Percentiles rank a stretch among this genome's conserved stretches.
Evolutionary conservation across 176 grass and related monocot genomes (phyloP).

Genomic region (Bonia amplexicaulis): DNA sequence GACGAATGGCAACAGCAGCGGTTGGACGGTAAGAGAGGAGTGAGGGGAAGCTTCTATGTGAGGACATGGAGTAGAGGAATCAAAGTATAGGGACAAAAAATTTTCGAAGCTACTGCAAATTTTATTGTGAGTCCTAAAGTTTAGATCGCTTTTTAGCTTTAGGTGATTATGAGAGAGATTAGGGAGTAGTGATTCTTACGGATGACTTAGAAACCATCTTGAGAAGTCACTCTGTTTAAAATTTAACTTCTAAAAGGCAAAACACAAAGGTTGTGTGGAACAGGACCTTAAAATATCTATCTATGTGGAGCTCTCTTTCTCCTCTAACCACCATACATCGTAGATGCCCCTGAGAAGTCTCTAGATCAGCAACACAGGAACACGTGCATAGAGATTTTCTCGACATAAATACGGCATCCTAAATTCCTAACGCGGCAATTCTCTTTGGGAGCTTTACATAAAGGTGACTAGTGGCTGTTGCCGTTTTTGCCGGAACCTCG

Average conservation of each 20-base stretch:
- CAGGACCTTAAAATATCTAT: too few species aligned
- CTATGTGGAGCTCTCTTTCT: too few species aligned
- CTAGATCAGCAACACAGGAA: not conserved
- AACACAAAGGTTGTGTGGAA: too few species aligned
- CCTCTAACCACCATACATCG: too few species aligned
- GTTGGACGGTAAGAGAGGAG: not conserved
- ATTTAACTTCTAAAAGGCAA: too few species aligned
- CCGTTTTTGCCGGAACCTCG: not conserved
- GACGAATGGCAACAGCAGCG: not conserved
- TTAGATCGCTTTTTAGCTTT: too few species aligned
- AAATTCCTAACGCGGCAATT: not conserved
- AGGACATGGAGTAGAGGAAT: not conserved
- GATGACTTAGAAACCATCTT: too few species aligned
- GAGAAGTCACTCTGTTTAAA: too few species aligned
- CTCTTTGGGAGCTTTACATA: not conserved
- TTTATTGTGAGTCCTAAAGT: not conserved
- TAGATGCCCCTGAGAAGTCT: not conserved
- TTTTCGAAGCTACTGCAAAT: too few species aligned
- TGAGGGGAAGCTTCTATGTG: not conserved
- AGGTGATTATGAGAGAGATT: too few species aligned
- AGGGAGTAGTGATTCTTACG: too few species aligned
- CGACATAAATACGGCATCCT: not conserved
- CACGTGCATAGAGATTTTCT: not conserved
- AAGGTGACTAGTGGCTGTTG: slow-evolving; percentile 20
- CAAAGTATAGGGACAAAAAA: too few species aligned